Evolutionary conservation across 2,329 filamentous ascomycete genomes (phyloP).

Genomic region (Colletotrichum ledebouriae): DNA sequence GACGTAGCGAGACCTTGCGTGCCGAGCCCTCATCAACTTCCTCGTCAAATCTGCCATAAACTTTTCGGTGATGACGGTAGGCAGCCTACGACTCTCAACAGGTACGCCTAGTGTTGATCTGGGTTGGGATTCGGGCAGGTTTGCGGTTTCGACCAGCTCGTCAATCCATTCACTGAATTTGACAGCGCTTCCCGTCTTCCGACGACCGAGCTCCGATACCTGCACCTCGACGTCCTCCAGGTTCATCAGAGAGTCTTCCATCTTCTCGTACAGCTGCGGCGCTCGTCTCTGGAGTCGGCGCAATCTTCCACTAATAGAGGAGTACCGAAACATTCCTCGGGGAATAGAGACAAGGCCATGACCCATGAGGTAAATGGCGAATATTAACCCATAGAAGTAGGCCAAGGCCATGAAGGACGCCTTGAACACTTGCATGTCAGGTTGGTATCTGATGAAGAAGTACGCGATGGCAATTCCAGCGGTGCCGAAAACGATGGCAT

Average conservation of each 20-base stretch:
- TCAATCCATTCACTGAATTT: slow-evolving; percentile 96
- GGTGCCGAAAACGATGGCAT: slow-evolving; percentile 81
- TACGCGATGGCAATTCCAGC: slow-evolving; percentile 83
- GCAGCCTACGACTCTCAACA: slow-evolving; percentile 66
- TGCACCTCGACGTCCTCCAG: slow-evolving; percentile 87
- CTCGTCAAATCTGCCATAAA: slow-evolving; percentile 93
- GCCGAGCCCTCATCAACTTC: slow-evolving; percentile 83
- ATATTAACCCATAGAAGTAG: slow-evolving; percentile 91
- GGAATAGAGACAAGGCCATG: slow-evolving; percentile 95
- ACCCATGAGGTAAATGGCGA: slow-evolving; percentile 98
- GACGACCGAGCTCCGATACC: slow-evolving; percentile 81
- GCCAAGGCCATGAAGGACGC: slow-evolving; percentile 91
- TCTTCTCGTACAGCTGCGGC: slow-evolving; percentile 85
- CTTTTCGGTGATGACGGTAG: slow-evolving; percentile 89
- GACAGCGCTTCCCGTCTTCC: slow-evolving; percentile 82
- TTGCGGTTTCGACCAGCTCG: slow-evolving; percentile 84
- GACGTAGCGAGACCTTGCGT: slow-evolving; percentile 85
- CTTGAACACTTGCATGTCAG: slow-evolving; percentile 81
- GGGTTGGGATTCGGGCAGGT: slow-evolving; percentile 73
- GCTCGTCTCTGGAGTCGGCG: slow-evolving; percentile 83
- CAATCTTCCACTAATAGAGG: slow-evolving; percentile 80
- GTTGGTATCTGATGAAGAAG: slow-evolving; percentile 82
- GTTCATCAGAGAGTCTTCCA: slow-evolving; percentile 85
- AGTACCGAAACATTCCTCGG: slow-evolving; percentile 81
- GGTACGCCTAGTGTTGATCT: slow-evolving; percentile 57